These are phyloP conservation scores for Chaetothyriales sp. DNA, from an alignment of 2,329 filamentous ascomycete species.

Conservation along the genomic window DNA sequence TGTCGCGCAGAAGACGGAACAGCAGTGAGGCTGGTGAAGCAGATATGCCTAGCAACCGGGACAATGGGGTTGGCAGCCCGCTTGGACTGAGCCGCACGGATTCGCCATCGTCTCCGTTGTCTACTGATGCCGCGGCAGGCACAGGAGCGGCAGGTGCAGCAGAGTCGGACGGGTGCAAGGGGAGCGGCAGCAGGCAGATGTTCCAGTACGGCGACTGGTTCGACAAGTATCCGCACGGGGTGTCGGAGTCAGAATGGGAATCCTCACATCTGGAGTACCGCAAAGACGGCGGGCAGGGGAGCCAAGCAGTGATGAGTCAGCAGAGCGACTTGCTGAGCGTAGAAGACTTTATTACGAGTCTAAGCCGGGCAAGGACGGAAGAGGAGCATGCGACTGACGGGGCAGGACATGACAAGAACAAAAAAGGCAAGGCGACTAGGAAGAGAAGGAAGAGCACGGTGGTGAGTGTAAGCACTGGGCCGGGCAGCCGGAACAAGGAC, in stretches of 20 bases:
- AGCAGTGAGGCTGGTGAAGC: background rate
- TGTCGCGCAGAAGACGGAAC: background rate
- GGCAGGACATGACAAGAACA: slow-evolving; percentile 22
- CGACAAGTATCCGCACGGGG: slow-evolving; percentile 81
- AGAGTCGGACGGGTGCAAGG: background rate
- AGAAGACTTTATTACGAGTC: slow-evolving; percentile 79
- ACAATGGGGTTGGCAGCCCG: background rate
- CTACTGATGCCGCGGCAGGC: background rate
- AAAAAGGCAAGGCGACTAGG: slow-evolving; percentile 31
- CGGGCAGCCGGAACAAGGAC: background rate
- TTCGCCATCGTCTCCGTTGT: too few species aligned
- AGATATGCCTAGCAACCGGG: background rate
- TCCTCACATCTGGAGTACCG: slow-evolving; percentile 55
- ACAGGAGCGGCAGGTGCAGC: background rate
- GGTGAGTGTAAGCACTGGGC: slow-evolving; percentile 24
- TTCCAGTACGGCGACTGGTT: slow-evolving; percentile 99
- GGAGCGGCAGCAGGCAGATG: slow-evolving; percentile 28
- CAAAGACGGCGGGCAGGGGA: slow-evolving; percentile 48
- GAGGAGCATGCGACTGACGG: slow-evolving; percentile 21
- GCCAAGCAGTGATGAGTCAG: slow-evolving; percentile 80
- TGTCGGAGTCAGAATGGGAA: slow-evolving; percentile 70
- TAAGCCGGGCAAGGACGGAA: slow-evolving; percentile 48
- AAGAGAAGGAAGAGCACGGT: slow-evolving; percentile 24
- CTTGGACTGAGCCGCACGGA: background rate
- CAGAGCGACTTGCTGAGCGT: slow-evolving; percentile 85